A percentile compares a stretch with the other conserved stretches of the same genome.
These are phyloP conservation scores for Herpetospermum pedunculosum DNA, from an alignment of 306 rosid genomes.

Conservation along the genomic window DNA sequence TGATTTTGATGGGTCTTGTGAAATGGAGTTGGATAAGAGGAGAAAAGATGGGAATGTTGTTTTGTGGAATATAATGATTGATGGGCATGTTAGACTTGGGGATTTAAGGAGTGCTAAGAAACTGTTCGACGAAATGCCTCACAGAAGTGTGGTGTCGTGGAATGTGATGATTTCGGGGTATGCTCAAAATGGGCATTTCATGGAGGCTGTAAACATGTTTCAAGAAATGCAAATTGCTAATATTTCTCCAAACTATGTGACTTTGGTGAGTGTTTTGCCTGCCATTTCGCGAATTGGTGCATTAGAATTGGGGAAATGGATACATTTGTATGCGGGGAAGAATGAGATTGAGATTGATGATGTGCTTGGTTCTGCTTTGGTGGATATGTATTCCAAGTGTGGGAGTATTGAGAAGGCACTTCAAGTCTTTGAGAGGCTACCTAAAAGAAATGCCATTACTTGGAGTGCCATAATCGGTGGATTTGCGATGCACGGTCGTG, in stretches of 20 bases:
- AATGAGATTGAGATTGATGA: constrained; percentile 33
- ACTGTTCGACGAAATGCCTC: constrained; percentile 48
- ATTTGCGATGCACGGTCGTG: constrained; percentile 64
- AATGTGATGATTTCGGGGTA: constrained; percentile 62
- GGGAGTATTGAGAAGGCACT: constrained; percentile 72
- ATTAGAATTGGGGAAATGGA: constrained; percentile 66
- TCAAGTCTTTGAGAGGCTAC: constrained; percentile 50
- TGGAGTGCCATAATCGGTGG: constrained; percentile 61
- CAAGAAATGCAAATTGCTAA: constrained; percentile 43
- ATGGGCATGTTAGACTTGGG: constrained; percentile 49
- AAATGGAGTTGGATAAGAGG: constrained; percentile 20
- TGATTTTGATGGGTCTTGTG: constrained; percentile 11
- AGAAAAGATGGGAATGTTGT: constrained; percentile 50
- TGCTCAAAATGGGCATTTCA: constrained; percentile 49
- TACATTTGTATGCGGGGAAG: constrained; percentile 54
- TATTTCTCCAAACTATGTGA: constrained; percentile 47
- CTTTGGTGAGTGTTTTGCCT: constrained; percentile 59
- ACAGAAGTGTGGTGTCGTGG: constrained; percentile 68
- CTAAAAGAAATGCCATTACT: constrained; percentile 44
- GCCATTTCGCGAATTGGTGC: constrained; percentile 59
- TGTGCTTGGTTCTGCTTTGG: constrained; percentile 67
- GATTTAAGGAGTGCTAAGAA: constrained; percentile 32
- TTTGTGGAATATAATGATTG: constrained; percentile 57
- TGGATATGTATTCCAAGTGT: constrained; percentile 67
- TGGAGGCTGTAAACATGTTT: constrained; percentile 49